A percentile compares a stretch with the other conserved stretches of the same genome.
Conservation (phyloP, 805 yeast species). For the Huiozyma sinensis region DNA sequence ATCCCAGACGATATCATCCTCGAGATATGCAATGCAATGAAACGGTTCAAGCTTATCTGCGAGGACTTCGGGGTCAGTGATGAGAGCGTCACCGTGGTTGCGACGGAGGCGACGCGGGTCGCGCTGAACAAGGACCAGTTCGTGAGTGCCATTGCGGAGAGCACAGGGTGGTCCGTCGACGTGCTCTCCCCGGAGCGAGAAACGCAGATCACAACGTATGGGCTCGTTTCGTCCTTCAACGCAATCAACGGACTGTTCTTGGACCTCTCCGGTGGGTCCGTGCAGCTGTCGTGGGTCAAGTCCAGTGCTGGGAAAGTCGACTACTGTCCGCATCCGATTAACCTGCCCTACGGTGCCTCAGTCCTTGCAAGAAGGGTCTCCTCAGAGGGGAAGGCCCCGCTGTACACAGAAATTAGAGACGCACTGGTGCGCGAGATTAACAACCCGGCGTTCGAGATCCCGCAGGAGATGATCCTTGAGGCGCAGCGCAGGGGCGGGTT, state of each 20-base stretch:
- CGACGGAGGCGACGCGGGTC: slow-evolving; percentile 65
- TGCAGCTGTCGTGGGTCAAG: slow-evolving; percentile 57
- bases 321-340: slow-evolving; percentile 47
- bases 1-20: slow-evolving; percentile 46
- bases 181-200: slow-evolving; percentile 53
- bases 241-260: slow-evolving; percentile 56
- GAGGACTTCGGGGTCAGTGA: slow-evolving; percentile 63
- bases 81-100: slow-evolving; percentile 52
- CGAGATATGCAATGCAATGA: slow-evolving; percentile 54
- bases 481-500: slow-evolving; percentile 51
- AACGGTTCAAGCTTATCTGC: slow-evolving; percentile 58
- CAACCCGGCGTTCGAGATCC: slow-evolving; percentile 37
- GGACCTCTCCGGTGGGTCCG: slow-evolving; percentile 66
- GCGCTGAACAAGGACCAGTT: slow-evolving; percentile 56
- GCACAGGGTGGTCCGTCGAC: slow-evolving; percentile 58
- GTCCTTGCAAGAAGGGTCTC: slow-evolving; percentile 47
- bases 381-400: slow-evolving; percentile 37
- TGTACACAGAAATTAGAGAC: slow-evolving; percentile 43
- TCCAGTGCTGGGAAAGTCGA: slow-evolving; percentile 38
- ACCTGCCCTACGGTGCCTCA: slow-evolving; percentile 67
- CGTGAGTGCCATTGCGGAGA: slow-evolving; percentile 42
- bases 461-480: slow-evolving; percentile 37
- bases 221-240: slow-evolving; percentile 64
- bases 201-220: slow-evolving; percentile 57
- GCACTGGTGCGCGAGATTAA: slow-evolving; percentile 40